phyloP scores from a whole-genome alignment of 495 filamentous ascomycete genomes.

The Aspergillus carlsbadensis region DNA sequence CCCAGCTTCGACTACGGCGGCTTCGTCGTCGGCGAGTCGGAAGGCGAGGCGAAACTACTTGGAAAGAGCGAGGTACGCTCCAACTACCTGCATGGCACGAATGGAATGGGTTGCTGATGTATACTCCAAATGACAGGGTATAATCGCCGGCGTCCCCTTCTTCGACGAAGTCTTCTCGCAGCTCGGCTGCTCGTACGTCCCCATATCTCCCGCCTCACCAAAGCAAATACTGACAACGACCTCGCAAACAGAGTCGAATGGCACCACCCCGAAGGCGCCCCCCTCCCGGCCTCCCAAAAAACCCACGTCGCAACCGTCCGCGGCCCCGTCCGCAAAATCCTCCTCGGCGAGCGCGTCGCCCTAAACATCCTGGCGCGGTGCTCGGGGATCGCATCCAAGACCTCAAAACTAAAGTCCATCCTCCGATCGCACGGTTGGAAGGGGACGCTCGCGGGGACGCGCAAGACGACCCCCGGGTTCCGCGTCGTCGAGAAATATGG shows the following conservation, averaged over 20 bases:
- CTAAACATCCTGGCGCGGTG: conserved; percentile 90
- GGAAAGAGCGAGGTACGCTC: conserved; percentile 76
- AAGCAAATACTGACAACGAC: not conserved
- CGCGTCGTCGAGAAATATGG: conserved; percentile 97
- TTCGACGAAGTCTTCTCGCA: conserved; percentile 92
- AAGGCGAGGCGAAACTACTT: conserved; percentile 76
- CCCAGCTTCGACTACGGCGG: conserved; percentile 96
- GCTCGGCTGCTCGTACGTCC: conserved; percentile 71
- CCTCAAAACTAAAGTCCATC: conserved; percentile 46
- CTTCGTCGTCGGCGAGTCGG: conserved; percentile 85
- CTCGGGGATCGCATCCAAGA: conserved; percentile 84
- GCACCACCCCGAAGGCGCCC: conserved; percentile 74
- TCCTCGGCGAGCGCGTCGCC: conserved; percentile 90
- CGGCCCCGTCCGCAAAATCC: conserved; percentile 79
- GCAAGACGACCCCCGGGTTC: conserved; percentile 97
- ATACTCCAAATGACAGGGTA: conserved; percentile 46
- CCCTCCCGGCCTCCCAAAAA: conserved; percentile 50
- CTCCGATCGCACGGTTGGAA: conserved; percentile 66
- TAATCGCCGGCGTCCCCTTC: conserved; percentile 91
- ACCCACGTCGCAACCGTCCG: conserved; percentile 73
- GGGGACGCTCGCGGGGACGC: conserved; percentile 86
- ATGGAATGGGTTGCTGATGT: no score
- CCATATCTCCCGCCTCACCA: not conserved
- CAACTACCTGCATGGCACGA: no score
- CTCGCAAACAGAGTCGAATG: conserved; percentile 65